A percentile compares a stretch with the other conserved stretches of the same genome.
Evolutionary conservation across 148 eudicot genomes (phyloP).

Genomic region (Tetragonia tetragonoides): DNA sequence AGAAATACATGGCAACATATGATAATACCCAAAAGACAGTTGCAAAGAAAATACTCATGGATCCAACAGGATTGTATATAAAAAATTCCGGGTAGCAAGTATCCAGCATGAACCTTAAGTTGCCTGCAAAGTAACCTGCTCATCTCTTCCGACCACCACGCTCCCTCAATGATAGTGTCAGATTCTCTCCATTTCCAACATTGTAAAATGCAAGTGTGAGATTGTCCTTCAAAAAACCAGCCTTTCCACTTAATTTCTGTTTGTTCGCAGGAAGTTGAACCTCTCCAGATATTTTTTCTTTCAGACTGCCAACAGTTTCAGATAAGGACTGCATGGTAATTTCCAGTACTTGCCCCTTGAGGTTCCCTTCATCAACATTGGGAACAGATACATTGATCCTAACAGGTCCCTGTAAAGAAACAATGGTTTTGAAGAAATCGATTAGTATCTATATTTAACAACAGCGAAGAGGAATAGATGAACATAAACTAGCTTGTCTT

Average conservation of each 20-base stretch:
- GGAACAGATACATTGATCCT: conserved; percentile 62
- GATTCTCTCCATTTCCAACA: conserved; percentile 53
- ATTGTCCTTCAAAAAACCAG: conserved; percentile 85
- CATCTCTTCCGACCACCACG: conserved; percentile 87
- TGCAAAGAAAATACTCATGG: conserved; percentile 19
- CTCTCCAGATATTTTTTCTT: conserved; percentile 80
- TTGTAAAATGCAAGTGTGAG: conserved; percentile 79
- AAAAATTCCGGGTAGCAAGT: conserved; percentile 20
- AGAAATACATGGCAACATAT: conserved; percentile 29
- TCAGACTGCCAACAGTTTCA: conserved; percentile 70
- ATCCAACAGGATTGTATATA: conserved; percentile 24
- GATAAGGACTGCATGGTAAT: conserved; percentile 58
- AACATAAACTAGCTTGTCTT: background rate
- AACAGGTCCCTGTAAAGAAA: conserved; percentile 61
- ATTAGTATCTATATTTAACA: conserved; percentile 10
- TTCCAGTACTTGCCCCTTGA: conserved; percentile 71
- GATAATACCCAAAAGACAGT: conserved; percentile 26
- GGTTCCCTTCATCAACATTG: conserved; percentile 76
- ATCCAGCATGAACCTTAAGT: conserved; percentile 40
- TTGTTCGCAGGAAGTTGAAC: conserved; percentile 83
- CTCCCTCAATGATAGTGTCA: conserved; percentile 71
- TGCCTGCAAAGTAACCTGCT: conserved; percentile 16
- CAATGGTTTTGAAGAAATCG: background rate
- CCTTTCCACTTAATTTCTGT: conserved; percentile 82
- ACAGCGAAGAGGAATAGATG: background rate